Conservation (phyloP, 768 basidiomycete species). For the Trametes cinnabarina region DNA sequence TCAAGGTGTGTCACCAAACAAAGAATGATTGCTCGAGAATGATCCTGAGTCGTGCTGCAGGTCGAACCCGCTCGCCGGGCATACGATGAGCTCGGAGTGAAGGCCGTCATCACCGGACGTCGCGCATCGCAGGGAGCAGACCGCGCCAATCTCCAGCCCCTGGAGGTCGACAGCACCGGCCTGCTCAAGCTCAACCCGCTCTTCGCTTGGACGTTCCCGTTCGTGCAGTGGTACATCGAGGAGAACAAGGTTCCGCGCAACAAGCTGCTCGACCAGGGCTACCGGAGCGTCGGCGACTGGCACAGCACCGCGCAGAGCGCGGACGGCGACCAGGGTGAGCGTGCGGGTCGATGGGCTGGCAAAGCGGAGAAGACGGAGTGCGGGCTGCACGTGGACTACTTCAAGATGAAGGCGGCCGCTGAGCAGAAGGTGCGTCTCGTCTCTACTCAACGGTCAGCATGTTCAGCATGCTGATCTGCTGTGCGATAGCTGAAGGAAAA, state of each 20-base stretch:
- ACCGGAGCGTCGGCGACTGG: slow-evolving; percentile 96
- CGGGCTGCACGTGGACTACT: slow-evolving; percentile 92
- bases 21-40: not conserved
- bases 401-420: slow-evolving; percentile 62
- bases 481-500: slow-evolving; percentile 10
- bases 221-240: slow-evolving; percentile 84
- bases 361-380: slow-evolving; percentile 88
- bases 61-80: slow-evolving; percentile 92
- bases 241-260: slow-evolving; percentile 85
- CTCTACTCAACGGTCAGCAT: not conserved
- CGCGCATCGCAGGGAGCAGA: slow-evolving; percentile 93
- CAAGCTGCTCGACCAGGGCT: slow-evolving; percentile 83
- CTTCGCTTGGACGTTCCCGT: slow-evolving; percentile 79
- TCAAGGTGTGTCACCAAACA: slow-evolving; percentile 61
- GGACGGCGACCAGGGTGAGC: slow-evolving; percentile 67
- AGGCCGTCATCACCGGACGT: slow-evolving; percentile 92
- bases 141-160: slow-evolving; percentile 73
- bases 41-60: slow-evolving; percentile 36
- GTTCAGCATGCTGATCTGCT: not conserved
- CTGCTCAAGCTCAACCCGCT: slow-evolving; percentile 94
- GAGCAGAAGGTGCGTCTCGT: slow-evolving; percentile 33
- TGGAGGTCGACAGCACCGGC: slow-evolving; percentile 89
- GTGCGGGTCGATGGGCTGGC: slow-evolving; percentile 90
- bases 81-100: slow-evolving; percentile 74
- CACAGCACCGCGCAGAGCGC: slow-evolving; percentile 85